A percentile compares a stretch with the other conserved stretches of the same genome.
These are phyloP conservation scores for Stemphylium lycopersici DNA, from an alignment of 2,329 filamentous ascomycete genomes.

Conservation along the genomic window DNA sequence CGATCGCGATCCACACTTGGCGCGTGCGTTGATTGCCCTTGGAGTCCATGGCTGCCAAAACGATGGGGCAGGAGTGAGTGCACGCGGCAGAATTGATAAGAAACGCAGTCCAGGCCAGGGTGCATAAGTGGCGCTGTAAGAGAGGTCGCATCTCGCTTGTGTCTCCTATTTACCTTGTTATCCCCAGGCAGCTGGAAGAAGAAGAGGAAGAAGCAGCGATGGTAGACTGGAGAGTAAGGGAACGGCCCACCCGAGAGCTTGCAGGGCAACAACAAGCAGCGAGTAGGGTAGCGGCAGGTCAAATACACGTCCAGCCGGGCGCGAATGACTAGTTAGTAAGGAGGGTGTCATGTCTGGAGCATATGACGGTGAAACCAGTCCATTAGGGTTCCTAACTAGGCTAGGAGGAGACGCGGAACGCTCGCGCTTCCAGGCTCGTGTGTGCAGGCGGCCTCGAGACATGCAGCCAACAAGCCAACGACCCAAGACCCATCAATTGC, in stretches of 20 bases:
- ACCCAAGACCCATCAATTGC: slow-evolving; percentile 24
- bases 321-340: slow-evolving; percentile 3
- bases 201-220: neutral
- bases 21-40: slow-evolving; percentile 1
- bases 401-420: slow-evolving; percentile 28
- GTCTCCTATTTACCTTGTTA: slow-evolving; percentile 14
- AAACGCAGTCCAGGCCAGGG: neutral
- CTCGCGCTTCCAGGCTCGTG: slow-evolving; percentile 23
- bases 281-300: neutral
- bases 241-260: neutral
- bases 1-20: slow-evolving; percentile 4
- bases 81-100: slow-evolving; percentile 7
- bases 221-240: neutral
- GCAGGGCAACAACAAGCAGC: no score
- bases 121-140: slow-evolving; percentile 12
- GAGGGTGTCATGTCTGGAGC: slow-evolving; percentile 7
- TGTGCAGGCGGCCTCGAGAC: slow-evolving; percentile 14
- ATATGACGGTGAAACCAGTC: slow-evolving; percentile 19
- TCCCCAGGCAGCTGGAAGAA: slow-evolving; percentile 8
- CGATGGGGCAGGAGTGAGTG: neutral
- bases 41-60: slow-evolving; percentile 2
- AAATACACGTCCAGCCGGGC: slow-evolving; percentile 5
- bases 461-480: slow-evolving; percentile 21
- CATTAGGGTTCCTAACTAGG: slow-evolving; percentile 23
- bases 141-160: slow-evolving; percentile 12